Evolutionary conservation across 140 eudicot genomes (phyloP).

Genomic region (Senecio squalidus): DNA sequence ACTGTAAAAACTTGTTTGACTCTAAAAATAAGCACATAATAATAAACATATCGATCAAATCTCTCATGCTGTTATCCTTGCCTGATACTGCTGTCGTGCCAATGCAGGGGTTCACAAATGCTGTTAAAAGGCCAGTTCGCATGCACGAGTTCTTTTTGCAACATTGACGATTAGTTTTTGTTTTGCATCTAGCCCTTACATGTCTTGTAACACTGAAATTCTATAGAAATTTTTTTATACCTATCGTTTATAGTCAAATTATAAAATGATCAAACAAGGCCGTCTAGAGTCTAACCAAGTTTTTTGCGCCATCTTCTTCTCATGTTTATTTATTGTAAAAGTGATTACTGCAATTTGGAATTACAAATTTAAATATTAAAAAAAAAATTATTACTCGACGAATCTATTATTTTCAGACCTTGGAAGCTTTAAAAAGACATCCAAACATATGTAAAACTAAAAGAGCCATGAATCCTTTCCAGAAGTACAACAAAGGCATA

Average conservation of each 20-base stretch:
- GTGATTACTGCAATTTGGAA: too few relatives aligned
- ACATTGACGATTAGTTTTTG: conserved; percentile 8
- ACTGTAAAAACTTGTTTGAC: too few relatives aligned
- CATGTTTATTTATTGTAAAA: too few relatives aligned
- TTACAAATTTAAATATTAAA: too few relatives aligned
- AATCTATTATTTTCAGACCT: too few relatives aligned
- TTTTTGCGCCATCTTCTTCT: conserved; percentile 2
- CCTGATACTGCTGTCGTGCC: not conserved
- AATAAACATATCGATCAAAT: too few relatives aligned
- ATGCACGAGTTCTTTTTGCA: conserved; percentile 65
- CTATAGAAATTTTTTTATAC: conserved; percentile 8
- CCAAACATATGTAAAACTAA: too few relatives aligned
- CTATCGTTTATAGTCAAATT: not conserved
- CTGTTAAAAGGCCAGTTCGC: conserved; percentile 90
- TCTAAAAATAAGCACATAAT: too few relatives aligned
- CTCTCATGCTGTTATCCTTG: not conserved
- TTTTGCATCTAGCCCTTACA: not conserved
- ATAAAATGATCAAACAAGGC: not conserved
- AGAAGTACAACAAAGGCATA: too few relatives aligned
- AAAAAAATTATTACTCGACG: too few relatives aligned
- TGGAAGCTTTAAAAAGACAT: too few relatives aligned
- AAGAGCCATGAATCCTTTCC: too few relatives aligned
- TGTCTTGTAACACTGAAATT: not conserved
- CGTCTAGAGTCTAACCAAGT: not conserved
- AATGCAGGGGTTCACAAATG: conserved; percentile 91